Evolutionary conservation across 2,329 filamentous ascomycete genomes (phyloP).

Genomic region (Cercospora sp.): DNA sequence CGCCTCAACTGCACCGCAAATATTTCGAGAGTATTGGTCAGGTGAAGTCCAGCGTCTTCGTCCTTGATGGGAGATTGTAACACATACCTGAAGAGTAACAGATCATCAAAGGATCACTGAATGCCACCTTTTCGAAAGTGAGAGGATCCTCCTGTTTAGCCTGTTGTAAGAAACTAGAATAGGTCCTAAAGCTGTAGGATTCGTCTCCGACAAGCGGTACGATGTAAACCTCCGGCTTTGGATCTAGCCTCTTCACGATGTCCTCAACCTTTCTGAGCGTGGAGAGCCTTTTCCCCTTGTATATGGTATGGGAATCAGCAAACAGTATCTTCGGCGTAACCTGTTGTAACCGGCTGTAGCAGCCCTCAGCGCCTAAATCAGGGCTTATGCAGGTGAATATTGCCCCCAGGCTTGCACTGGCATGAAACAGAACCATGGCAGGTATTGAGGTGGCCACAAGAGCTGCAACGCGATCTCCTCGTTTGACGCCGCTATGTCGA

Average conservation of each 20-base stretch:
- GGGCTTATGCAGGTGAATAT: constrained; percentile 49
- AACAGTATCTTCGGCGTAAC: constrained; percentile 45
- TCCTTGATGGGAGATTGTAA: not conserved
- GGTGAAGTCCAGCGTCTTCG: not conserved
- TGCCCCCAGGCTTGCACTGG: constrained; percentile 44
- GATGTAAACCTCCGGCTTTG: constrained; percentile 33
- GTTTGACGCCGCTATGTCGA: constrained; percentile 40
- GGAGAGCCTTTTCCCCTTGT: constrained; percentile 42
- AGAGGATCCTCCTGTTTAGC: constrained; percentile 37
- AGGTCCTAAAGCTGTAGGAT: constrained; percentile 28
- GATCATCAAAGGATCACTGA: constrained; percentile 47
- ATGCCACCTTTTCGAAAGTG: constrained; percentile 43
- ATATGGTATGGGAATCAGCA: constrained; percentile 44
- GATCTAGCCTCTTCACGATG: constrained; percentile 36
- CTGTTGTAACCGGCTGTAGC: constrained; percentile 44
- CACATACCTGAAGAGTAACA: constrained; percentile 42
- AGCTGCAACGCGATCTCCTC: constrained; percentile 44
- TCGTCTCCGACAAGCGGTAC: constrained; percentile 30
- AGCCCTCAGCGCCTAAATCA: constrained; percentile 43
- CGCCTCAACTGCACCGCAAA: constrained; percentile 17
- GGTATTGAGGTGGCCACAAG: constrained; percentile 47
- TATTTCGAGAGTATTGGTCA: not conserved
- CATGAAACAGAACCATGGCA: constrained; percentile 46
- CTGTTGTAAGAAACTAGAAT: constrained; percentile 39
- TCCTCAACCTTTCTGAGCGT: constrained; percentile 38